Conservation (phyloP, 768 basidiomycete genomes). For the Favolaschia claudopus region DNA sequence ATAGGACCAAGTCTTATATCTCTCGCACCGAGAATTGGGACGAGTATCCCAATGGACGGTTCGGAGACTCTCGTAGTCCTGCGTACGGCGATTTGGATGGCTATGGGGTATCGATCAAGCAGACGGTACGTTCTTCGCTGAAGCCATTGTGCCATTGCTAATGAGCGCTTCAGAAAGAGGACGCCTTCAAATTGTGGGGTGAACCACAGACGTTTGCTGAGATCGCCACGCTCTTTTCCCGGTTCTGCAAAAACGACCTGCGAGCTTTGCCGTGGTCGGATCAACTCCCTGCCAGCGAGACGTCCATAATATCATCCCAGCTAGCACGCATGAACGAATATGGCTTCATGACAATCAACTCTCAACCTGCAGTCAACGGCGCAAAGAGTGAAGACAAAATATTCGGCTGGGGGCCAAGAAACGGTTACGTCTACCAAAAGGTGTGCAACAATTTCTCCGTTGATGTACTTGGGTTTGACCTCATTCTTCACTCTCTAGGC, state of each 20-base stretch:
- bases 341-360: constrained; percentile 97
- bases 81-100: constrained; percentile 99
- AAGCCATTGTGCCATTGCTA: constrained; percentile 3
- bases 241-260: constrained; percentile 81
- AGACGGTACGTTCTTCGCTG: constrained; percentile 63
- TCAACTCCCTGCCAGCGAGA: constrained; percentile 85
- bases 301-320: constrained; percentile 76
- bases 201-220: constrained; percentile 73
- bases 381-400: constrained; percentile 82
- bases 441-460: constrained; percentile 41
- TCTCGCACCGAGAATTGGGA: constrained; percentile 99
- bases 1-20: constrained; percentile 93
- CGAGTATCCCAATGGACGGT: constrained; percentile 98
- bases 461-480: not conserved
- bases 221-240: constrained; percentile 76
- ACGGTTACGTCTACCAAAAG: constrained; percentile 97
- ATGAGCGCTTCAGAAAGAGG: constrained; percentile 68
- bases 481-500: constrained; percentile 67
- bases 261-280: constrained; percentile 95
- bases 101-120: constrained; percentile 92
- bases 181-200: constrained; percentile 90
- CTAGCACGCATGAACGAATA: constrained; percentile 87
- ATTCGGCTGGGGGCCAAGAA: constrained; percentile 93
- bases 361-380: constrained; percentile 95
- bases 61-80: constrained; percentile 96